Base-by-base conservation (phyloP, 306 rosid species). In the Castanea mollissima region DNA sequence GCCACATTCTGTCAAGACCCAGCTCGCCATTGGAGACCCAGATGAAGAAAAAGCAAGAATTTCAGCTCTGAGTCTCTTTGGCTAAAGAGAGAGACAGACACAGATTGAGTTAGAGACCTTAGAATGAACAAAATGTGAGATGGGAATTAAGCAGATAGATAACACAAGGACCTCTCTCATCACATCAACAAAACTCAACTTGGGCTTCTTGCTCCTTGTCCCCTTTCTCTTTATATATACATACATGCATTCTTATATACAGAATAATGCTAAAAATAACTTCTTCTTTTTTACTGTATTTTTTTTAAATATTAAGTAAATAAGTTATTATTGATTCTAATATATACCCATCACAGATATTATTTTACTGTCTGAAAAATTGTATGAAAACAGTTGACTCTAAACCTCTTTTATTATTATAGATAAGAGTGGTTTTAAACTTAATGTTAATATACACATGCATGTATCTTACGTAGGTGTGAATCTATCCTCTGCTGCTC, bases 1-100 rank as follows among this genome's bases (percentile, higher is more conserved):
- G 74, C 91, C 96, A 80, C 97, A 96, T 87, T 96, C 96, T 78
- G 99, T 90, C 74, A 91, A 55, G 68, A 96, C 94, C 91, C 89
- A 88, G 71, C 87, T 88, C 72, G 94, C 98, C 99, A 96, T 93
- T 34, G 74, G 84, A 82, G 82, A 86, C 87, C 82, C 85, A 68
- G 88, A 76, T 58, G 82, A 51, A 74, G 73, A 71, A 79, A 78
- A 9, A 13, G 59, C 13, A 29, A 73, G 23, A 68, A 56, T 34
- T 41, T 49, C 59, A 63, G 74, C 73, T 71, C 29, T n/a, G 27
- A 12, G 16, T 9, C 51, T 35, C 9, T 67, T 11, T 3, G 75
- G 80, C 49, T 27, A 73, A n/a, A 49, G 46, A 80, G 77, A 34
- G 76, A 63, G 76, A 62, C 38, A 65, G 15, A 20, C 8, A 19